A percentile compares a stretch with the other conserved stretches of the same genome.
These are phyloP conservation scores for Linderniella brevidens DNA, from an alignment of 257 asterid species.

Conservation along the genomic window DNA sequence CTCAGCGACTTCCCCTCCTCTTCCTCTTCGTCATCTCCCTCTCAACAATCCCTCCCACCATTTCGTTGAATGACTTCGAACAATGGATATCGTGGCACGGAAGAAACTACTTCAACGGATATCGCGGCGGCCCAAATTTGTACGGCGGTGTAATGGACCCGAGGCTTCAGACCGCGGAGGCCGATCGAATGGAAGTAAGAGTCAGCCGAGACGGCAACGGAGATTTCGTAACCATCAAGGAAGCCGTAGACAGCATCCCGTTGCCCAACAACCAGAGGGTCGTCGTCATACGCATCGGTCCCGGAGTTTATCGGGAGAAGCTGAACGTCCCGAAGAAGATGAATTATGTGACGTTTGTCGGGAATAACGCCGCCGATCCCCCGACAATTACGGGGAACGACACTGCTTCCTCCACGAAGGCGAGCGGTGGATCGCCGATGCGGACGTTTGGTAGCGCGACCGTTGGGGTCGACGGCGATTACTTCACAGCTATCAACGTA, in stretches of 20 bases:
- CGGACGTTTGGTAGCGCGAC: constrained; percentile 48
- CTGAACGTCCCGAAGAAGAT: constrained; percentile 34
- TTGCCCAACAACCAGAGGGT: constrained; percentile 23
- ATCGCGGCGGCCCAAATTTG: no score
- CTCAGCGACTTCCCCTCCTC: no score
- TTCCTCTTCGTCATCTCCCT: no score
- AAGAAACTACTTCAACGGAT: no score
- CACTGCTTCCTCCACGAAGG: constrained; percentile 33
- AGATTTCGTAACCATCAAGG: constrained; percentile 24
- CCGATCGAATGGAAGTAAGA: constrained; percentile 14
- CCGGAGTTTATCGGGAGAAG: constrained; percentile 58
- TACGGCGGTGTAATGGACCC: constrained; percentile 10
- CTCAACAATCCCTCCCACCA: no score
- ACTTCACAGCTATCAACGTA: constrained; percentile 39
- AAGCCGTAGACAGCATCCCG: constrained; percentile 34
- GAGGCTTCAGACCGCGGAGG: constrained; percentile 29
- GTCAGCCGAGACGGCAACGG: constrained; percentile 40
- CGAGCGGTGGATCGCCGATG: constrained; percentile 9
- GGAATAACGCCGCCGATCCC: constrained; percentile 14
- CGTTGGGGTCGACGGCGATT: constrained; percentile 36
- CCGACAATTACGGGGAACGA: constrained; percentile 39
- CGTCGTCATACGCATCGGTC: constrained; percentile 19
- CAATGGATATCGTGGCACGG: no score
- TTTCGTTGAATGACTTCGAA: no score
- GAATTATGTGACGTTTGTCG: constrained; percentile 50